These are phyloP conservation scores for Pseudogymnoascus sp. DNA, from an alignment of 2,329 filamentous ascomycete genomes.

Conservation along the genomic window DNA sequence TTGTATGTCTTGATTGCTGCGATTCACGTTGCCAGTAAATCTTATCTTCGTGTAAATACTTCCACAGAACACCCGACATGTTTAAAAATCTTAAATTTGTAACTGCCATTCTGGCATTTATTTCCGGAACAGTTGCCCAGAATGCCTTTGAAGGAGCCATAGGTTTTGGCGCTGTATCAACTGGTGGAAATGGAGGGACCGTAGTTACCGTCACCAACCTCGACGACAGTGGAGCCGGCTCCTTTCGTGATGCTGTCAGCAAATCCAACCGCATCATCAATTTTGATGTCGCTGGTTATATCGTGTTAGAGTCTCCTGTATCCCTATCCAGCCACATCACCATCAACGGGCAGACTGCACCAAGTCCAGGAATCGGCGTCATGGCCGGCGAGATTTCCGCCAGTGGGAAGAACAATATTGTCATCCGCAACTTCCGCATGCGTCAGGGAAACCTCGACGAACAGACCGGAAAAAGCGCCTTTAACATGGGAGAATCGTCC, in stretches of 20 bases:
- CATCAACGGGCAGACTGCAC: slow-evolving; percentile 40
- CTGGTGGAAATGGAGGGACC: slow-evolving; percentile 35
- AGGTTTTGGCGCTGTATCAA: slow-evolving; percentile 38
- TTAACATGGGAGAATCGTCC: slow-evolving; percentile 43
- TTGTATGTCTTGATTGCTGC: not conserved
- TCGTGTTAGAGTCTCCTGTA: slow-evolving; percentile 35
- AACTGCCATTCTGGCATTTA: not conserved
- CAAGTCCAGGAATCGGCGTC: slow-evolving; percentile 34
- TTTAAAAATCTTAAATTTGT: not conserved
- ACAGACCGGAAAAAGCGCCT: slow-evolving; percentile 43
- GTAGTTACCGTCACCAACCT: slow-evolving; percentile 38
- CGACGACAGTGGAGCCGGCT: slow-evolving; percentile 36
- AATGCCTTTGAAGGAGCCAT: slow-evolving; percentile 39
- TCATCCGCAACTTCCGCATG: slow-evolving; percentile 47
- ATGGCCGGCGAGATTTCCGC: slow-evolving; percentile 23
- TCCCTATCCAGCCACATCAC: slow-evolving; percentile 35
- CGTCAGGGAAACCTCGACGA: slow-evolving; percentile 43
- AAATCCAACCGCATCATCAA: slow-evolving; percentile 35
- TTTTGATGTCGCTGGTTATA: slow-evolving; percentile 38
- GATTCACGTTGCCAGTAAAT: not conserved
- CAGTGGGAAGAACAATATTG: slow-evolving; percentile 30
- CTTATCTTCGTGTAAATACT: not conserved
- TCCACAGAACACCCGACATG: not conserved
- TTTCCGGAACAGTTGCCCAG: not conserved
- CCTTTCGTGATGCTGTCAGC: slow-evolving; percentile 40